phyloP scores from a whole-genome alignment of 169 alveolate species.

The Plasmodium malariae region DNA sequence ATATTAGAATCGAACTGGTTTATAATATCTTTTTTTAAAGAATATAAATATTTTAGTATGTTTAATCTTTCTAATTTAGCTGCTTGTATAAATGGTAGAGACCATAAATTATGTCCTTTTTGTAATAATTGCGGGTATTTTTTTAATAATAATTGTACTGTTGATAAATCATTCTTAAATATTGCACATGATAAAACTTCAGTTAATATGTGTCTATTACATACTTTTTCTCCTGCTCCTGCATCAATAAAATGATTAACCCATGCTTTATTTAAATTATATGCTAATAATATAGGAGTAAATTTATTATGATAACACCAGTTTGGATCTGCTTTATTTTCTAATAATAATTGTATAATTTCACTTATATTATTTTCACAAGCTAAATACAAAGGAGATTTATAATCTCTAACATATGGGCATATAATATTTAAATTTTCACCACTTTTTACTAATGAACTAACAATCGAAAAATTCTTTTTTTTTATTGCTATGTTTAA shows the following conservation, averaged over 20 bases:
- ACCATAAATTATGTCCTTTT: slow-evolving; percentile 89
- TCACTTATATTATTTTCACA: slow-evolving; percentile 87
- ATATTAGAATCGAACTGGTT: slow-evolving; percentile 72
- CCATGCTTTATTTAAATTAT: slow-evolving; percentile 87
- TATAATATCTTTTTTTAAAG: slow-evolving; percentile 71
- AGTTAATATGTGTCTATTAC: slow-evolving; percentile 87
- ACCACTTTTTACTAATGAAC: slow-evolving; percentile 85
- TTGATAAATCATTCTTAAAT: slow-evolving; percentile 81
- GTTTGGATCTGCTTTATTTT: slow-evolving; percentile 90
- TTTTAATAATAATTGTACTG: slow-evolving; percentile 83
- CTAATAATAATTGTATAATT: slow-evolving; percentile 84
- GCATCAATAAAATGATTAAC: slow-evolving; percentile 87
- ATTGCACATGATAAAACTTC: slow-evolving; percentile 88
- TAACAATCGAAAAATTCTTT: slow-evolving; percentile 75
- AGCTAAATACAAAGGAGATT: slow-evolving; percentile 92
- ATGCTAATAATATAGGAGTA: slow-evolving; percentile 89
- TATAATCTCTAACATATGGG: slow-evolving; percentile 87
- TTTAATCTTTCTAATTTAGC: slow-evolving; percentile 79
- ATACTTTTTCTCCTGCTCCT: slow-evolving; percentile 89
- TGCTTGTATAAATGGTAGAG: slow-evolving; percentile 89
- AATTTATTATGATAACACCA: slow-evolving; percentile 87
- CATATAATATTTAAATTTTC: slow-evolving; percentile 81
- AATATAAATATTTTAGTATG: slow-evolving; percentile 76
- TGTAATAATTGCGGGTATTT: slow-evolving; percentile 88
- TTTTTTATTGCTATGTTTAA: slow-evolving; percentile 76